phyloP scores from a whole-genome alignment of 495 filamentous ascomycete species.

The Penicillium argentinense region DNA sequence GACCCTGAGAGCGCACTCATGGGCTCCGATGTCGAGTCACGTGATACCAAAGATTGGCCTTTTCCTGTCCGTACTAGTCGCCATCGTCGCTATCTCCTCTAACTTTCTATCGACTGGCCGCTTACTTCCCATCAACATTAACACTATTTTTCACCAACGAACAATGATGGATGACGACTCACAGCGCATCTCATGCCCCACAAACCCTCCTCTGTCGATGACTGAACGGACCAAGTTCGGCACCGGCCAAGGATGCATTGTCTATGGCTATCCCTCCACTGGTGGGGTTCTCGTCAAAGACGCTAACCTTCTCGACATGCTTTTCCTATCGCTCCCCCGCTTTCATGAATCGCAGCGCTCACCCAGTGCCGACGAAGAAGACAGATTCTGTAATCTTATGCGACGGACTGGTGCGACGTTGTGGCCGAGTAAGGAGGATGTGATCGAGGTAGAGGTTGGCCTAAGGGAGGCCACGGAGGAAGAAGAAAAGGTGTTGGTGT shows the following conservation, averaged over 20 bases:
- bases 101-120: constrained; percentile 1
- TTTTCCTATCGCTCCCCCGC: constrained; percentile 2
- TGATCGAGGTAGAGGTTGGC: background rate
- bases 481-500: constrained; percentile 3
- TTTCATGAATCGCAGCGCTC: background rate
- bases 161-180: background rate
- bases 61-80: background rate
- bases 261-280: constrained; percentile 18
- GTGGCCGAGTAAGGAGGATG: constrained; percentile 6
- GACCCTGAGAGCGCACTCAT: constrained; percentile 2
- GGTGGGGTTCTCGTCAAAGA: constrained; percentile 6
- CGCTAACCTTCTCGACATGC: constrained; percentile 2
- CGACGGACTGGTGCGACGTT: background rate
- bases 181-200: background rate
- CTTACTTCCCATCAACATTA: constrained; percentile 1
- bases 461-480: background rate
- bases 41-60: background rate
- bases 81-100: constrained; percentile 1
- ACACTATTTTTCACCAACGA: background rate
- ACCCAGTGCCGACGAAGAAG: constrained; percentile 3
- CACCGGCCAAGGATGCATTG: constrained; percentile 5
- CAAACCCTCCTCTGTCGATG: background rate
- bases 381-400: constrained; percentile 5
- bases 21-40: background rate
- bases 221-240: constrained; percentile 3